Conservation (phyloP, 176 grass and related monocot genomes). For the Hordeum marinum region DNA sequence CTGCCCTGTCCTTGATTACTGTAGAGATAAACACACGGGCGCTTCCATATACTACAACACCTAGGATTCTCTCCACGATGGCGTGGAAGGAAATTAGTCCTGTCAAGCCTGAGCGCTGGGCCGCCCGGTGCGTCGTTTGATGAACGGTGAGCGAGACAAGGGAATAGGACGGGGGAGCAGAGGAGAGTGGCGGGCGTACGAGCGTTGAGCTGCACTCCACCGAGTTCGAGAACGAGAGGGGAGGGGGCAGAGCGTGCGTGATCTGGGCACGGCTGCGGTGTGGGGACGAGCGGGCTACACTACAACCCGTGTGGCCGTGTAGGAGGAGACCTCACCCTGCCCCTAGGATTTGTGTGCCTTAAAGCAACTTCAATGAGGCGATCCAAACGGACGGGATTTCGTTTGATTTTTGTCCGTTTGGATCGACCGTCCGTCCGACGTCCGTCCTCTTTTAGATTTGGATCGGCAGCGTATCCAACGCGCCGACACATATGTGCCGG, state of each 20-base stretch:
- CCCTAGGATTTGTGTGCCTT: neutral
- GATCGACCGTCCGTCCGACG: too few relatives aligned
- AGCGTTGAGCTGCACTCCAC: slow-evolving; percentile 31
- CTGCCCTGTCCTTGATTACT: neutral
- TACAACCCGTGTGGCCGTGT: neutral
- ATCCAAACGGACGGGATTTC: accelerated
- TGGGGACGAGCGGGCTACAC: neutral
- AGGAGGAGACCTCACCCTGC: neutral
- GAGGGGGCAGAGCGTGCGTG: neutral
- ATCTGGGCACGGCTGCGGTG: neutral
- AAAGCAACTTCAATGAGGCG: too few relatives aligned
- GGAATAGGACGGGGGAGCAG: neutral
- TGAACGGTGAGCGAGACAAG: neutral
- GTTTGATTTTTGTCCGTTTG: too few relatives aligned
- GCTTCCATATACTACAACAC: neutral
- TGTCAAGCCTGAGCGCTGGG: neutral
- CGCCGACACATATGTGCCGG: too few relatives aligned
- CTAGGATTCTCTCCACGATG: neutral
- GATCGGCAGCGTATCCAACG: too few relatives aligned
- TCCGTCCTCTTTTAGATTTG: too few relatives aligned
- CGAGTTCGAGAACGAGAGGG: neutral
- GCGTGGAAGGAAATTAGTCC: neutral
- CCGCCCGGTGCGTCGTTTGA: neutral
- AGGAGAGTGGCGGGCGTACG: neutral
- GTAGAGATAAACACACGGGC: neutral